Conservation (phyloP, 2,329 filamentous ascomycete genomes). For the Capronia americana region DNA sequence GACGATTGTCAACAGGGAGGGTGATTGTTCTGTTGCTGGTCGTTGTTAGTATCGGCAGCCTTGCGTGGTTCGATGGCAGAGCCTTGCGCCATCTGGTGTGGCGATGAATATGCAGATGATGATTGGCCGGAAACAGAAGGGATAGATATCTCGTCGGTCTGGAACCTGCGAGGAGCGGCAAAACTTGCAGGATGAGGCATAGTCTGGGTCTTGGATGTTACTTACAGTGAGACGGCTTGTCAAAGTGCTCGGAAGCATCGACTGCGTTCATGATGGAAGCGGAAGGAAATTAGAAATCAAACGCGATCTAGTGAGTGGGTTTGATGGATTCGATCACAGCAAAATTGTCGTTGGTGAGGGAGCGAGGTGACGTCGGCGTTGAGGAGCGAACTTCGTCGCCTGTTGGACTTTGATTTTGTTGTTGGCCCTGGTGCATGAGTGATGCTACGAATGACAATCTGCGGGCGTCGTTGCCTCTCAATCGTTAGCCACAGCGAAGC, state of each 20-base stretch:
- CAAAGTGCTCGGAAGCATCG: slow-evolving; percentile 66
- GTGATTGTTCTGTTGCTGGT: slow-evolving; percentile 58
- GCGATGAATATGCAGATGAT: slow-evolving; percentile 26
- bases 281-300: slow-evolving; percentile 8
- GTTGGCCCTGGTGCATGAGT: background rate
- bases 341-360: background rate
- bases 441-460: slow-evolving; percentile 6
- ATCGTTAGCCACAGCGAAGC: background rate
- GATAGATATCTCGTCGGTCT: background rate
- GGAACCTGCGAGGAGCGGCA: background rate
- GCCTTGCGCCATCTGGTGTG: background rate
- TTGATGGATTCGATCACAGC: background rate
- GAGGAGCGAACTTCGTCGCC: background rate
- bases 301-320: background rate
- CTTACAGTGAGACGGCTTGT: slow-evolving; percentile 54
- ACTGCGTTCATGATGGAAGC: slow-evolving; percentile 66
- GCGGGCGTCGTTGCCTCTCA: background rate
- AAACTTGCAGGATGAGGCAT: slow-evolving; percentile 18
- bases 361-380: background rate
- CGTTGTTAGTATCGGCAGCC: background rate
- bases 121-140: slow-evolving; percentile 9
- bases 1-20: slow-evolving; percentile 87
- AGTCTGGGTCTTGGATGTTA: slow-evolving; percentile 7
- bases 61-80: slow-evolving; percentile 1
- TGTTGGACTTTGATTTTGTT: background rate